A percentile compares a stretch with the other conserved stretches of the same genome.
Conservation (phyloP, 2,329 filamentous ascomycete genomes). For the Fusarium sp. region DNA sequence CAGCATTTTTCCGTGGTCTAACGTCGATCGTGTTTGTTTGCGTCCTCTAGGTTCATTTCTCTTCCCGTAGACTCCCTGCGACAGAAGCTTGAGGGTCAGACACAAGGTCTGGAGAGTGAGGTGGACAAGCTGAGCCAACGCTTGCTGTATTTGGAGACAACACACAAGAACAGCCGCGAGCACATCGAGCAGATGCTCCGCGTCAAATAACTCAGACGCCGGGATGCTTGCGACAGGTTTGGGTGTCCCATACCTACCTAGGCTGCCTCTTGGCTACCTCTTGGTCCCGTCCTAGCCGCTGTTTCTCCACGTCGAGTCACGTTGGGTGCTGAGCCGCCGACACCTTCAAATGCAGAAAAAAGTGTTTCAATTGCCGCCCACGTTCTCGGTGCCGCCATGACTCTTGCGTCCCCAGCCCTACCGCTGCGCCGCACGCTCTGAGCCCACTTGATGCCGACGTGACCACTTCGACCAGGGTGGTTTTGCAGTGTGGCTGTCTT, state of each 20-base stretch:
- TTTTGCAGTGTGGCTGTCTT: neutral
- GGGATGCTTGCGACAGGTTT: neutral
- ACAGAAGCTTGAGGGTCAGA: constrained; percentile 80
- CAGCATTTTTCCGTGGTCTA: constrained; percentile 6
- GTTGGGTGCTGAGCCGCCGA: neutral
- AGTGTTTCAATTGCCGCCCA: constrained; percentile 29
- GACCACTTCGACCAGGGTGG: constrained; percentile 3
- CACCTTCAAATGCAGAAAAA: neutral
- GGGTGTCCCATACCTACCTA: neutral
- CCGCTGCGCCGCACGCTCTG: constrained; percentile 7
- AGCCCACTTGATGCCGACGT: constrained; percentile 6
- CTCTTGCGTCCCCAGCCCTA: constrained; percentile 13
- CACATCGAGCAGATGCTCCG: constrained; percentile 89
- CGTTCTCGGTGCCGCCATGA: neutral
- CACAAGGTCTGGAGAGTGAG: constrained; percentile 79
- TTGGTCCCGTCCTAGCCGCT: neutral
- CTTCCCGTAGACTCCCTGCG: constrained; percentile 79
- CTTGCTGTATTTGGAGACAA: constrained; percentile 92
- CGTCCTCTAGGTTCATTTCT: constrained; percentile 80
- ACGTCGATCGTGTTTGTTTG: constrained; percentile 3
- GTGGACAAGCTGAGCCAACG: constrained; percentile 87
- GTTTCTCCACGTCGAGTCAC: neutral
- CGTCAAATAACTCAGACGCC: constrained; percentile 55
- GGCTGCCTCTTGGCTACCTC: neutral
- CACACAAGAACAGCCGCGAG: constrained; percentile 91